phyloP scores from a whole-genome alignment of 805 yeast species.

The Saccharomycopsis selenospora region DNA sequence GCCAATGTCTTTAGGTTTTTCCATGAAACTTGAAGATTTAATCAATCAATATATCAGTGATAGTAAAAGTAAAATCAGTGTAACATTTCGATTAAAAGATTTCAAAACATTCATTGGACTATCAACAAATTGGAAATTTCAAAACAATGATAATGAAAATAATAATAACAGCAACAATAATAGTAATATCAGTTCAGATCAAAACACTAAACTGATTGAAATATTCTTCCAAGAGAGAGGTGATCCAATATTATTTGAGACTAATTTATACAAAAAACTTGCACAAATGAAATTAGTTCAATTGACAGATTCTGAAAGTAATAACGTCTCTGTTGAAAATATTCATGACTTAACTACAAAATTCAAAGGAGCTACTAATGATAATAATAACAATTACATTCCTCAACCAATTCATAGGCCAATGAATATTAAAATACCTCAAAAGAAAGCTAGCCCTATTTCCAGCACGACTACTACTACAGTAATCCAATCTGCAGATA shows the following conservation, averaged over 20 bases:
- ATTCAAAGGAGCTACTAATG: background rate
- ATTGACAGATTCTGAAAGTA: slow-evolving; percentile 14
- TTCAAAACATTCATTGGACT: slow-evolving; percentile 12
- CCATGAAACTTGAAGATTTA: slow-evolving; percentile 14
- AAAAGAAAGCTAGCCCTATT: too few relatives aligned
- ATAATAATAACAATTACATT: background rate
- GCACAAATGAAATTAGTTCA: slow-evolving; percentile 11
- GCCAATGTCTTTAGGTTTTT: slow-evolving; percentile 19
- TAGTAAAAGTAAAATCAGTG: background rate
- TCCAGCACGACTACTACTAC: background rate
- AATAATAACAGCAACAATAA: background rate
- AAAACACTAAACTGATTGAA: slow-evolving; percentile 8
- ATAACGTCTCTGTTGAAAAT: background rate
- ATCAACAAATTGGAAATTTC: background rate
- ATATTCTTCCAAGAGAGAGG: slow-evolving; percentile 15
- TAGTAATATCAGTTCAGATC: background rate
- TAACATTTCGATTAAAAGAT: slow-evolving; percentile 17
- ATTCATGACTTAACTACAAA: background rate
- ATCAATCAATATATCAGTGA: slow-evolving; percentile 5
- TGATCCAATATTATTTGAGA: slow-evolving; percentile 14
- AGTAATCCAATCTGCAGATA: too few relatives aligned
- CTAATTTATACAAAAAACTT: slow-evolving; percentile 7
- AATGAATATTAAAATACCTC: too few relatives aligned
- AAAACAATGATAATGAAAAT: background rate
- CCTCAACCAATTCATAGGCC: too few relatives aligned